Base-by-base conservation (phyloP, 2,329 filamentous ascomycete genomes). In the Hymenoscyphus repandus region DNA sequence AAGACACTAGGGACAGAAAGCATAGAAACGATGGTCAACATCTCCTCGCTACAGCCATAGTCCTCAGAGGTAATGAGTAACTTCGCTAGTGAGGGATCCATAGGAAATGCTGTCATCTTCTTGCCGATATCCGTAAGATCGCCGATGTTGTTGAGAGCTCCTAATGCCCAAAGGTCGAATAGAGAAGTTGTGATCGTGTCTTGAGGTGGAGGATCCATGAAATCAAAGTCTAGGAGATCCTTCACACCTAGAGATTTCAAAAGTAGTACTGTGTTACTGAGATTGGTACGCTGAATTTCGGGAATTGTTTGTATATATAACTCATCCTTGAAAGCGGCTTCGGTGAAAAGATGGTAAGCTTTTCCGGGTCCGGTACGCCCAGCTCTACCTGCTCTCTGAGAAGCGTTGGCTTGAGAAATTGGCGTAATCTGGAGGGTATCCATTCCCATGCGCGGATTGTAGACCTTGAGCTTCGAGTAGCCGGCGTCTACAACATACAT, bases 371-470 rank as follows among this genome's bases (percentile, higher is more conserved):
- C 93, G 6, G 95, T 99, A 61, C 93, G 82, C 15, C 93, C 93
- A 40, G 93, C 93, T 66, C 93, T 88, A 52, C 93, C 93, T 37
- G 93, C 92, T 63, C 93, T 83, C 66, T 99, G 93, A 3, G 88
- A 90, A 4, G 90, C 86, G 68, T 99, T 99, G 60, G 93, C 93
- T 68, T 99, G 93, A 2, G 91, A 96, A 47, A 99, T 95, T 0
- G 93, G 93, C 0, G 93, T 99, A 59, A 99, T 95, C 64, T 97
- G 93, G 12, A 99, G 79, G 0, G 92, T 96, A 64, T 99, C 93
- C 93, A 99, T 99, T 51, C 93, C 93, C 90, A 99, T 97, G 47
- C 91, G 88, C 5, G 93, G 91, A 63, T 99, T 99, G 71, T 97
- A 99, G 4, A 99, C 93, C 68, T 99, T 99, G 66, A 97, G 80